Evolutionary conservation across 2,329 filamentous ascomycete species (phyloP).

Genomic region (Penicillium sp.): DNA sequence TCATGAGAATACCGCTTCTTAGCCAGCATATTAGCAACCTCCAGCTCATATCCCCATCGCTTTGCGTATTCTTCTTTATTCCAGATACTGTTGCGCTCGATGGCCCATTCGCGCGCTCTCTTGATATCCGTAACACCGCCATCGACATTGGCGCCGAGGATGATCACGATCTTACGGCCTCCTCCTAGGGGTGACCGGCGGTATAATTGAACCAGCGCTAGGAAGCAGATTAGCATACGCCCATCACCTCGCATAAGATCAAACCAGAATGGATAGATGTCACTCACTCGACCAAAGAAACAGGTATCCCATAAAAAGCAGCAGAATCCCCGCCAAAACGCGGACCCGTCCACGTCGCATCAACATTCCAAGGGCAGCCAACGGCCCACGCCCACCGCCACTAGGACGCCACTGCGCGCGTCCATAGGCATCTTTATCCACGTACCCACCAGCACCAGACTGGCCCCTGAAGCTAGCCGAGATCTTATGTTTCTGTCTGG

Average conservation of each 20-base stretch:
- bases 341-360: conserved; percentile 67
- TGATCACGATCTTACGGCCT: conserved; percentile 88
- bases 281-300: conserved; percentile 75
- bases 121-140: conserved; percentile 99
- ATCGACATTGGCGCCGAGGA: conserved; percentile 89
- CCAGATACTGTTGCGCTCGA: conserved; percentile 90
- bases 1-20: conserved; percentile 99
- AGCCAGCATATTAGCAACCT: conserved; percentile 97
- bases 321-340: conserved; percentile 58
- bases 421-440: conserved; percentile 72
- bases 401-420: conserved; percentile 51
- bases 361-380: conserved; percentile 46
- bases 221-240: conserved; percentile 22
- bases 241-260: neutral
- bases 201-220: conserved; percentile 59
- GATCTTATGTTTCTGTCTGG: conserved; percentile 76
- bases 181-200: conserved; percentile 74
- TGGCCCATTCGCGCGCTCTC: conserved; percentile 94
- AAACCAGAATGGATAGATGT: neutral
- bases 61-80: conserved; percentile 90
- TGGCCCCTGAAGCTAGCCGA: conserved; percentile 68
- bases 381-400: conserved; percentile 32
- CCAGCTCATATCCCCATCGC: conserved; percentile 90
- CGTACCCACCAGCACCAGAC: conserved; percentile 46
- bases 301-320: conserved; percentile 63